phyloP scores from a whole-genome alignment of 1,139 yeast species.

The Pneumocystis jirovecii region DNA sequence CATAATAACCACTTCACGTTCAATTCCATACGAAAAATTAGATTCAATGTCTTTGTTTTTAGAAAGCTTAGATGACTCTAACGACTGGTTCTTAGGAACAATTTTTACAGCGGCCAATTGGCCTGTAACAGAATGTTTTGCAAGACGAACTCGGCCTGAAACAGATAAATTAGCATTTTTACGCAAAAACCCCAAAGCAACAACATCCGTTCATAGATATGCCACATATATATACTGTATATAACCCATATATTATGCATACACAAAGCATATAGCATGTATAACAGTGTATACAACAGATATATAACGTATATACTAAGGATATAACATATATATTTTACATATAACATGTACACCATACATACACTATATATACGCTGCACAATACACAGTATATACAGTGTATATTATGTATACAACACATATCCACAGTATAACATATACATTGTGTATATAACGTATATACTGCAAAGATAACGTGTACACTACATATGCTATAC shows the following conservation, averaged over 20 bases:
- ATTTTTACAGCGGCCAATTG: slow-evolving; percentile 93
- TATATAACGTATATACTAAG: no score
- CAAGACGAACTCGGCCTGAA: slow-evolving; percentile 65
- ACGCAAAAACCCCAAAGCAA: not conserved
- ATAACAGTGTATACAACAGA: no score
- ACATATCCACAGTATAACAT: no score
- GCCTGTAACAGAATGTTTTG: slow-evolving; percentile 70
- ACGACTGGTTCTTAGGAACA: slow-evolving; percentile 70
- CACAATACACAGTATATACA: not conserved
- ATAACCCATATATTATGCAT: no score
- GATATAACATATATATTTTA: no score
- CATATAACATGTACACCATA: not conserved
- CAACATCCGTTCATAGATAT: no score
- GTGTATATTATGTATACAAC: no score
- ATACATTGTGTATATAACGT: no score
- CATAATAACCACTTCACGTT: slow-evolving; percentile 86
- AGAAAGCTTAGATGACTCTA: slow-evolving; percentile 17
- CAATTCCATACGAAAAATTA: slow-evolving; percentile 76
- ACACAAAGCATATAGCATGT: no score
- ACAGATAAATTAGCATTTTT: not conserved
- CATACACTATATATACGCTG: not conserved
- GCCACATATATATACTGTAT: not conserved
- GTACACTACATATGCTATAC: no score
- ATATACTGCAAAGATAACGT: not conserved
- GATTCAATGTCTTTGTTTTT: slow-evolving; percentile 21